Evolutionary conservation across 345 rosid genomes (phyloP).

Genomic region (Boechera divaricarpa): DNA sequence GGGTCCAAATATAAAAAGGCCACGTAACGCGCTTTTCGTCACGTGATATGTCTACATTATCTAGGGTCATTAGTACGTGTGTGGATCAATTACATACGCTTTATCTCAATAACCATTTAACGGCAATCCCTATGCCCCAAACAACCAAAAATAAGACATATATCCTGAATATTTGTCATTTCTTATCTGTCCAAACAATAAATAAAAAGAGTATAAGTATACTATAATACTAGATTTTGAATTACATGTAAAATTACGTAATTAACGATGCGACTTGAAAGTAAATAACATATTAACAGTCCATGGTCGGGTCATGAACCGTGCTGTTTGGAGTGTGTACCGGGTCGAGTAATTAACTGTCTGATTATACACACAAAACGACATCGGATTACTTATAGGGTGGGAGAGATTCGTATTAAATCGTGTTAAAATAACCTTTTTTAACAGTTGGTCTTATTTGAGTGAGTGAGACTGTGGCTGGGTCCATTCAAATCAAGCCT

Average conservation of each 20-base stretch:
- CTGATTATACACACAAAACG: conserved; percentile 8
- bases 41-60: conserved; percentile 44
- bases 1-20: conserved; percentile 40
- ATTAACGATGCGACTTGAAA: neutral
- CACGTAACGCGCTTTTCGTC: conserved; percentile 47
- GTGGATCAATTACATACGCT: conserved; percentile 18
- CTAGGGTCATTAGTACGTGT: conserved; percentile 41
- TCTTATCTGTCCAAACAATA: conserved; percentile 14
- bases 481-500: conserved; percentile 37
- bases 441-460: conserved; percentile 24
- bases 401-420: conserved; percentile 19
- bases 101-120: conserved; percentile 22
- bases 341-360: neutral
- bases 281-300: neutral
- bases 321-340: neutral
- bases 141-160: conserved; percentile 1
- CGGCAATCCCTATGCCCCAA: conserved; percentile 36
- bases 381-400: neutral
- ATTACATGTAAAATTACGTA: neutral
- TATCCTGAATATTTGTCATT: conserved; percentile 30
- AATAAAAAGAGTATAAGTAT: neutral
- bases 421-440: conserved; percentile 26
- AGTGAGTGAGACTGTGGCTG: conserved; percentile 33
- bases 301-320: conserved; percentile 21
- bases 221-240: neutral